Evolutionary conservation across 768 basidiomycete genomes (phyloP), one percentile per base, ranked within the genome.

Genomic region (Chalciporus chontae): DNA sequence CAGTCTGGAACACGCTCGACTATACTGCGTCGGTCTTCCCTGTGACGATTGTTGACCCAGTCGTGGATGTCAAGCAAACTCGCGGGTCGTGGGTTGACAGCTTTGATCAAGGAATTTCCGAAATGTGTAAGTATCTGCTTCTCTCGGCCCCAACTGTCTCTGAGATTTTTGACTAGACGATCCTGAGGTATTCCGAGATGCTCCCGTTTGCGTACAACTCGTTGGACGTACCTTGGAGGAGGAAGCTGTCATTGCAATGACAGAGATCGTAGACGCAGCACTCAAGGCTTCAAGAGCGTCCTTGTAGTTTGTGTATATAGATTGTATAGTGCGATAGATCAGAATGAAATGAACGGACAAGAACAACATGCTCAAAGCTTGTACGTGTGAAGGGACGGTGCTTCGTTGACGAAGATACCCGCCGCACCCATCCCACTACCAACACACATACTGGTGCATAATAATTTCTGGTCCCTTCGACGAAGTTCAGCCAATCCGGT

Each of bases 341-440:
- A 39, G 8, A 36, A 23, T 15, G 23, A 43, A 36, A 23, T 15
- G 23, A 43, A 18, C 40, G 50, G 43, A 42, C 2, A 15, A 41
- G 24, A 24, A 44, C 47, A 45, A 46, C 29, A 45, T 17, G 47
- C 37, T 50, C 47, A 64, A 34, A 69, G 68, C 47, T 66, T 68
- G 32, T 65, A 48, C 8, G 50, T 34, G 38, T 44, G 50, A 21
- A 44, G 43, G 14, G 58, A 47, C 14, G 47, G 69, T 40, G 68
- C 71, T 61, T 91, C 88, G 58, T 89, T 89, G 14, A 91, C 83
- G 51, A 90, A 85, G 32, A 91, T 77, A 4, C 82, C 83, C 1
- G 88, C 88, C 14, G 89, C 87, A 6, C 89, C 91, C 92, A 94
- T 92, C 15, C 92, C 92, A 59, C 85, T 88, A 18, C 93, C 93